Evolutionary conservation across 352 stramenopile species (phyloP), one percentile per base, ranked within the genome.

Genomic region (Phytopythium litorale): DNA sequence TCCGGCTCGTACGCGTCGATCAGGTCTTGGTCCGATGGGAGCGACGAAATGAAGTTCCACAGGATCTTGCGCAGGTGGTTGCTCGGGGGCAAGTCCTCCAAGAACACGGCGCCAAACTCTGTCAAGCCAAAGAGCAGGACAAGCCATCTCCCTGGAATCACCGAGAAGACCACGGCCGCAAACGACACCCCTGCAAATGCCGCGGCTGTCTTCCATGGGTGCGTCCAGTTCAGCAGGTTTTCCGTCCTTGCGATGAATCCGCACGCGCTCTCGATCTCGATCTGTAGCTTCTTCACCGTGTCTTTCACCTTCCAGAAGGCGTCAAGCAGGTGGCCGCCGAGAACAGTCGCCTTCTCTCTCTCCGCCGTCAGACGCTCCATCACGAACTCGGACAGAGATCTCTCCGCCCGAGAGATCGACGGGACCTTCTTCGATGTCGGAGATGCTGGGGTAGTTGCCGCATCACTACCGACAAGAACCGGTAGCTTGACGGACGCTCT

Each of bases 141-240:
- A 16, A 90, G 71, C 82, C 85, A 95, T 15, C 86, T 77, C 1
- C 79, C 79, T 35, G 76, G 82, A 35, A 95, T 62, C 33, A 93
- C 65, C 11, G 79, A 85, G 38, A 90, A 87, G 19, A 95, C 59
- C 4, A 93, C 32, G 15, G 75, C 64, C 35, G 73, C 72, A 43
- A 79, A 61, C 3, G 81, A 63, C 6, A 92, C 70, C 12, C 74
- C 69, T 12, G 60, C 63, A 33, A 93, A 88, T 33, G 85, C 79
- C 0, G 81, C 67, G 11, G 71, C 84, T 43, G 86, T 92, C 60
- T 95, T 95, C 86, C 86, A 95, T 30, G 86, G 86, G 56, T 95
- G 86, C 25, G 86, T 91, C 86, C 86, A 95, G 70, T 95, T 95
- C 59, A 95, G 76, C 11, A 95, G 51, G 56, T 93, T 93, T n/a